These are phyloP conservation scores for Sporothrix variecibatus DNA, from an alignment of 2,329 filamentous ascomycete species.

Conservation along the genomic window DNA sequence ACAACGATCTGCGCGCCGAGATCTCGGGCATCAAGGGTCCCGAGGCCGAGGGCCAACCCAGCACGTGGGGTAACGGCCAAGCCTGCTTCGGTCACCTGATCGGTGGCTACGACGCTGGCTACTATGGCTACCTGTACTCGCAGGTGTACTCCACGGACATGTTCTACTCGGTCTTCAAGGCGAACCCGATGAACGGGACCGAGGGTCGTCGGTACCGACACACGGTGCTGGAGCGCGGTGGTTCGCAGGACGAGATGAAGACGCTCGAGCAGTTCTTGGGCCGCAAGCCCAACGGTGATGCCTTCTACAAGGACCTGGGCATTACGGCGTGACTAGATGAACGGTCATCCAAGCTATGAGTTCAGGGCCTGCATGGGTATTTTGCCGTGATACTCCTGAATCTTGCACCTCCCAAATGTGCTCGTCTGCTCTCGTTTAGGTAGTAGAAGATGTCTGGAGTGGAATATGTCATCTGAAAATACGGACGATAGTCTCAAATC, in stretches of 20 bases:
- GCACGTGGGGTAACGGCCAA: slow-evolving; percentile 74
- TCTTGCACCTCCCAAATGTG: background rate
- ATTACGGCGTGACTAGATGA: slow-evolving; percentile 33
- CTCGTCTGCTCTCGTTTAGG: too few relatives aligned
- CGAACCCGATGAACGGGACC: slow-evolving; percentile 73
- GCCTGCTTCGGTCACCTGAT: slow-evolving; percentile 82
- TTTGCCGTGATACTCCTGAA: background rate
- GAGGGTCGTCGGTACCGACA: slow-evolving; percentile 76
- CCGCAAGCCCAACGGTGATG: slow-evolving; percentile 72
- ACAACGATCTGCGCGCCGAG: slow-evolving; percentile 71
- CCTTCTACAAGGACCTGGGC: slow-evolving; percentile 79
- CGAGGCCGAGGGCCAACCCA: slow-evolving; percentile 61
- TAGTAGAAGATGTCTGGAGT: background rate
- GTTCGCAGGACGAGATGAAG: slow-evolving; percentile 78
- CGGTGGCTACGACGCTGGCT: slow-evolving; percentile 81
- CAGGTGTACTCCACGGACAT: slow-evolving; percentile 84
- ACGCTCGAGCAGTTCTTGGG: slow-evolving; percentile 78
- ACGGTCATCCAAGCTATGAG: background rate
- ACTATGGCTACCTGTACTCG: slow-evolving; percentile 74
- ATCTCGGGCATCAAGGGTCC: slow-evolving; percentile 75
- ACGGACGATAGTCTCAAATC: background rate
- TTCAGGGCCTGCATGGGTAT: too few relatives aligned
- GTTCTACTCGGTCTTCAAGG: slow-evolving; percentile 79
- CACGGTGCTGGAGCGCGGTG: slow-evolving; percentile 75
- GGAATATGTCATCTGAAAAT: background rate